phyloP scores from a whole-genome alignment of 1,284 basidiomycete genomes.

The Termitomyces sp. region DNA sequence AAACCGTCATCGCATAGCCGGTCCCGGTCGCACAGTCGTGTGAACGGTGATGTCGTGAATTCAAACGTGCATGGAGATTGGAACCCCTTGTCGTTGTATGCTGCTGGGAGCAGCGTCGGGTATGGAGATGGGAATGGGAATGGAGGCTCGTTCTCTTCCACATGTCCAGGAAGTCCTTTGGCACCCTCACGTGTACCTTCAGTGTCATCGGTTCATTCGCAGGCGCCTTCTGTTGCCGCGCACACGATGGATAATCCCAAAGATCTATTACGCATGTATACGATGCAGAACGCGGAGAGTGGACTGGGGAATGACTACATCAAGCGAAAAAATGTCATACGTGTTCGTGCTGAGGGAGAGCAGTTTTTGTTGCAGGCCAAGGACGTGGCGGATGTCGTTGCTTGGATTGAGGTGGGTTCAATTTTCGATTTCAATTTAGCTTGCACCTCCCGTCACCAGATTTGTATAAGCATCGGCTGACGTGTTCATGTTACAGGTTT shows the following conservation, averaged over 20 bases:
- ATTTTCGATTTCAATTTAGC: conserved; percentile 7
- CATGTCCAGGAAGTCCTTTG: not conserved
- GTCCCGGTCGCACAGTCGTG: conserved; percentile 24
- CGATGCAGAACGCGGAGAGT: conserved; percentile 87
- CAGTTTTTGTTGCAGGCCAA: conserved; percentile 94
- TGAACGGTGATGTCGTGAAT: conserved; percentile 32
- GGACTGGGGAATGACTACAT: conserved; percentile 93
- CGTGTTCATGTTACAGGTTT: conserved; percentile 41
- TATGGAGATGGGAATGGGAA: not conserved
- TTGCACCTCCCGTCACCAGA: not conserved
- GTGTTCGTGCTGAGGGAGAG: conserved; percentile 89
- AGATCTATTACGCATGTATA: conserved; percentile 63
- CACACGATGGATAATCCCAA: conserved; percentile 33
- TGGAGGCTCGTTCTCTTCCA: conserved; percentile 1
- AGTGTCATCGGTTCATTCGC: conserved; percentile 10
- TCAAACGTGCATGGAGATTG: conserved; percentile 6
- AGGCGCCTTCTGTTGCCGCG: not conserved
- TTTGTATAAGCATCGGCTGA: not conserved
- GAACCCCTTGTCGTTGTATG: conserved; percentile 29
- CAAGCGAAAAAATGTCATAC: conserved; percentile 94
- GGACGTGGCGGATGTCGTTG: conserved; percentile 82
- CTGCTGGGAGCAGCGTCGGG: not conserved
- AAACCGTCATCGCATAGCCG: conserved; percentile 21
- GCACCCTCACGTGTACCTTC: not conserved
- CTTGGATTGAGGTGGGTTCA: conserved; percentile 87